Conservation (phyloP, 306 rosid genomes). For the Vigna reflexopilosa region DNA sequence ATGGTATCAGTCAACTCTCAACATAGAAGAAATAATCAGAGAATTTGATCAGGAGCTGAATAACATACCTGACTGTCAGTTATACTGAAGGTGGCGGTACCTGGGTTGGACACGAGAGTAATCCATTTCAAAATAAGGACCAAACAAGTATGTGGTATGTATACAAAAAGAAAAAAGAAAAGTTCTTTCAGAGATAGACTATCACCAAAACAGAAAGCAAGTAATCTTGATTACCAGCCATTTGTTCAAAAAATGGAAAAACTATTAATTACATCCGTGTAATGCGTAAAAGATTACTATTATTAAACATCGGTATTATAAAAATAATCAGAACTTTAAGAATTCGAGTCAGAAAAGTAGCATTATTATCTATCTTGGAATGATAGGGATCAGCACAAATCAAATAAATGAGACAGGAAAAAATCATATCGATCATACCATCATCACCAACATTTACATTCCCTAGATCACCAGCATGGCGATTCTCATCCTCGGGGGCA, state of each 20-base stretch:
- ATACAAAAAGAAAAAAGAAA: background rate
- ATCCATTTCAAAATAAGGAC: conserved; percentile 39
- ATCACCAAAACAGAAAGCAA: conserved; percentile 6
- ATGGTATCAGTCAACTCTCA: conserved; percentile 30
- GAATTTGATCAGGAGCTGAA: conserved; percentile 34
- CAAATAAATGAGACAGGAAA: background rate
- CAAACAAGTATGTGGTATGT: conserved; percentile 14
- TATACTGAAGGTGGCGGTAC: conserved; percentile 67
- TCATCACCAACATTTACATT: conserved; percentile 80
- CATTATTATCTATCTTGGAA: background rate
- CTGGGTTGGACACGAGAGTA: conserved; percentile 57
- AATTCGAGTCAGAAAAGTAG: background rate
- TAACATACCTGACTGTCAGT: conserved; percentile 75
- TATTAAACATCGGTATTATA: background rate
- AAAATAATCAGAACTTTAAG: background rate
- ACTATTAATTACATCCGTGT: background rate
- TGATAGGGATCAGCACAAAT: background rate
- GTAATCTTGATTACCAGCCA: background rate
- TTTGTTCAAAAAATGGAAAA: background rate
- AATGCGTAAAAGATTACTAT: background rate
- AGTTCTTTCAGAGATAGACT: background rate
- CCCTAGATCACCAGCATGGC: conserved; percentile 99
- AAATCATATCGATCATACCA: conserved; percentile 54
- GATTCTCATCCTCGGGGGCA: conserved; percentile 77
- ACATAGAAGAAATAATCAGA: conserved; percentile 6